Evolutionary conservation across 257 asterid genomes (phyloP), one percentile per base, ranked within the genome.

Genomic region (Solanum neorickii): DNA sequence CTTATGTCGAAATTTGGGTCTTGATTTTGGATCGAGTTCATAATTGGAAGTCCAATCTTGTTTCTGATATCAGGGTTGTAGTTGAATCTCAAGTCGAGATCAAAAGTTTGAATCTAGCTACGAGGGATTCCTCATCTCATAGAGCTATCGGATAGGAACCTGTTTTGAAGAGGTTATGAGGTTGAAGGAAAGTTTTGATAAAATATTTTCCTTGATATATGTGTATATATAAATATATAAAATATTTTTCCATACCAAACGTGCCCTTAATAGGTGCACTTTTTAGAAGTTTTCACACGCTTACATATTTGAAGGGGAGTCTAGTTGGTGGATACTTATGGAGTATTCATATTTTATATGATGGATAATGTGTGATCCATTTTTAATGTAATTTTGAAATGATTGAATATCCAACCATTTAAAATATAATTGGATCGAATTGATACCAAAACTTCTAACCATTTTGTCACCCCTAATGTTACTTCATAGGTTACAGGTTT

Each of bases 1-100:
- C 33, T 65, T 25, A 11, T n/a, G 8, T 3, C 0, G 25, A 8
- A 15, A 65, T 65, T n/a, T 1, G 0, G 0, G 18, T 65, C 7
- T n/a, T 11, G 72, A 65, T 25, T 65, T 65, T 62, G 2, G 31
- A 25, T 62, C 3, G 3, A 1, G 1, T 7, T 62, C 70, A 62
- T n/a, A n/a, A 62, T 62, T 23, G 15, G 3, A 23, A 62, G 70
- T 62, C 29, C 4, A 25, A 25, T 62, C 31, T 65, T 65, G 1
- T 12, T 13, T 65, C 7, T 65, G 4, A 65, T 10, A 65, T 62
- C 16, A 2, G 0, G 33, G 3, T 65, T 65, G 4, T 25, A 65
- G 5, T n/a, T 3, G 3, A 12, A 8, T 59, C 68, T 21, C 27
- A 0, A 21, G 5, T 59, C 1, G 14, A 16, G 8, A n/a, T 62